These are phyloP conservation scores for Trichoderma sp. DNA, from an alignment of 2,329 filamentous ascomycete genomes.

Conservation along the genomic window DNA sequence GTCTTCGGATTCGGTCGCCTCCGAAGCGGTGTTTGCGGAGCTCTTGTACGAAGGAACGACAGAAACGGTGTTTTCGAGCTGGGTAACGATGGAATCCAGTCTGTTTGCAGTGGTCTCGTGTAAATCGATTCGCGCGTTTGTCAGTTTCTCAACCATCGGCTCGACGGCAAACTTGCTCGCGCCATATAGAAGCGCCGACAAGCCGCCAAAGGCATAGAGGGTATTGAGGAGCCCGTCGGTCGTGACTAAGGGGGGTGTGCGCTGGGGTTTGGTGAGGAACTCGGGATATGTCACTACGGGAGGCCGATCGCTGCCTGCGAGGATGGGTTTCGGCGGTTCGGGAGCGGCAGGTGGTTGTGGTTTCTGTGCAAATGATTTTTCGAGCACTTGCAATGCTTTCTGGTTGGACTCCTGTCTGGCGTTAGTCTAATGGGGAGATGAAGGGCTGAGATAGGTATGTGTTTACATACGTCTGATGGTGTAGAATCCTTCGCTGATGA, in stretches of 20 bases:
- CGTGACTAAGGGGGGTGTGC: conserved; percentile 61
- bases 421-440: not conserved
- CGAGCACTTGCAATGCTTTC: not conserved
- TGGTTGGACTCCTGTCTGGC: not conserved
- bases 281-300: conserved; percentile 70
- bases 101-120: conserved; percentile 47
- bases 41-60: conserved; percentile 48
- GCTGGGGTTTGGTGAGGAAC: conserved; percentile 57
- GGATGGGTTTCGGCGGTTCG: not conserved
- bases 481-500: not conserved
- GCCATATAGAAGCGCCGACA: conserved; percentile 66
- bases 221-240: conserved; percentile 56
- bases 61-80: conserved; percentile 58
- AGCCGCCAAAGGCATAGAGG: conserved; percentile 54
- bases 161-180: conserved; percentile 65
- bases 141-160: conserved; percentile 56
- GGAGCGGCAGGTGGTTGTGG: conserved; percentile 27
- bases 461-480: conserved; percentile 6
- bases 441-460: not conserved
- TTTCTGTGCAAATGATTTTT: conserved; percentile 4
- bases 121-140: conserved; percentile 52
- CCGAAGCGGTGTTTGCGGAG: conserved; percentile 27
- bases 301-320: conserved; percentile 42
- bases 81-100: conserved; percentile 46
- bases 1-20: conserved; percentile 52